Base-by-base conservation (phyloP, 2,329 filamentous ascomycete species). In the Cytospora mali region DNA sequence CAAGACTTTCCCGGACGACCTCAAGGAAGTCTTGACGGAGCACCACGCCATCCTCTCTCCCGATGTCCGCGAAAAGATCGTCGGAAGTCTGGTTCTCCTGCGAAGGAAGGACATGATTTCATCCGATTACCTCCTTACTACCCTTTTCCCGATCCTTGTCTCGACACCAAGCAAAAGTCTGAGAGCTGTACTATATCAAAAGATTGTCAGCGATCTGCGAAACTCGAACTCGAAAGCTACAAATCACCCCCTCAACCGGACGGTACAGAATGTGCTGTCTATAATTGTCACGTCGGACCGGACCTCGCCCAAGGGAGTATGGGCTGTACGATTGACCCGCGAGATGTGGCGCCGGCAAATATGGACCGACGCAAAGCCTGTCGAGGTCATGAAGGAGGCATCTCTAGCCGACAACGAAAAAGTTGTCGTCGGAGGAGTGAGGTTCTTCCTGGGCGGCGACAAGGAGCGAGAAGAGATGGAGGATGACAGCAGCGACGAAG, bases 311-410 rank as follows among this genome's bases (percentile, higher is more conserved):
- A 95, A 96, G 71, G 92, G 91, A 4, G 83, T 99, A 55, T 99
- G 95, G 95, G 93, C 95, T 4, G 92, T 97, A 65, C 97, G 97
- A 76, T 85, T 99, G 67, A 96, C 93, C 4, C 85, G 94, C 66
- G 95, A 99, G 79, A 81, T 99, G 72, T 99, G 95, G 95, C 96
- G 93, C 77, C 86, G 94, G 53, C 93, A 97, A 70, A 88, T 98
- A 67, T 99, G 95, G 95, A 92, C 91, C 11, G 95, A 99, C 71
- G 86, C 93, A 2, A 95, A 93, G 74, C 88, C 94, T 0, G 95
- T 98, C n/a, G 93, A 97, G 71, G 91, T 98, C 68, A 98, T 99
- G 93, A 96, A 96, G 77, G 91, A 97, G 76, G 93, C 94, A 0
- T 88, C 89, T 60, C 78, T 99, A 62, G 88, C 92, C 4, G 90